Conservation (phyloP, 2,329 filamentous ascomycete species). For the Byssochlamys sp. region DNA sequence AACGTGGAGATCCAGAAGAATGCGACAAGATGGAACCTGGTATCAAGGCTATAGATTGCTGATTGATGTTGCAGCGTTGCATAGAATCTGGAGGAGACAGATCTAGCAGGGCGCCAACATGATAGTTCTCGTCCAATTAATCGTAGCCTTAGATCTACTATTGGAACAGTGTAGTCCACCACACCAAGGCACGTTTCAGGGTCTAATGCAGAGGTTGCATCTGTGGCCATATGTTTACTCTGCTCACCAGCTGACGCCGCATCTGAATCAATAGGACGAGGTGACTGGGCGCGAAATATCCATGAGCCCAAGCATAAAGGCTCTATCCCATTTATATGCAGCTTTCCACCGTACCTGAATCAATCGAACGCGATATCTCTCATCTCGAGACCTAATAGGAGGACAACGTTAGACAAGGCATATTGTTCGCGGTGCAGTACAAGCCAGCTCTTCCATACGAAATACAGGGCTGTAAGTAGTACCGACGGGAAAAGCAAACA, state of each 20-base stretch:
- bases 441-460: neutral
- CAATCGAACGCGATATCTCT: neutral
- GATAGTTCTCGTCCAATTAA: neutral
- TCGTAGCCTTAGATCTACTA: neutral
- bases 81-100: neutral
- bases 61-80: neutral
- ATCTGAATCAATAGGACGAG: neutral
- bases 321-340: neutral
- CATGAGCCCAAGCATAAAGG: neutral
- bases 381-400: neutral
- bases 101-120: neutral
- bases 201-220: neutral
- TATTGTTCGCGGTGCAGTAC: neutral
- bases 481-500: neutral
- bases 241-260: neutral
- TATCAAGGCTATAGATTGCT: neutral
- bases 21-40: neutral
- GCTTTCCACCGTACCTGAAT: neutral
- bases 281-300: neutral
- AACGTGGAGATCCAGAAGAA: neutral
- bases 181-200: neutral
- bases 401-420: neutral
- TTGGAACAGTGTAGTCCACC: neutral
- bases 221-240: neutral
- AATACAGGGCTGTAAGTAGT: neutral